Conservation (phyloP, 2,329 filamentous ascomycete genomes). For the Arthrinium puccinioides region DNA sequence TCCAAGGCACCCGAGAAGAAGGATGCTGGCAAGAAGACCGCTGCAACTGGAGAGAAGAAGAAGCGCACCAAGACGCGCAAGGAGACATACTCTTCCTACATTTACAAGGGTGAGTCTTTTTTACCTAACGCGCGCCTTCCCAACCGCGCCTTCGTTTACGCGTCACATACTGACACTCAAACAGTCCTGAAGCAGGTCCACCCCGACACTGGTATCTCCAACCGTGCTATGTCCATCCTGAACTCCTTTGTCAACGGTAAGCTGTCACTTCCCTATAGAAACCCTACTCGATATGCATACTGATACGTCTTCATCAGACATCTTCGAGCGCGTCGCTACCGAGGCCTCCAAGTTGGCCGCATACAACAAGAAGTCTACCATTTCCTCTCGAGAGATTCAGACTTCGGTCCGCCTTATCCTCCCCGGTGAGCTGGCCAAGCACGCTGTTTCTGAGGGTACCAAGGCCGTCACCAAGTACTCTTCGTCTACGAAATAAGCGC, state of each 20-base stretch:
- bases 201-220: conserved; percentile 99
- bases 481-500: conserved; percentile 90
- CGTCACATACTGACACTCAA: background rate
- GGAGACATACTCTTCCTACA: conserved; percentile 99
- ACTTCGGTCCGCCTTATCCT: conserved; percentile 98
- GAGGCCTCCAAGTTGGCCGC: conserved; percentile 98
- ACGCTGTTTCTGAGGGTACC: conserved; percentile 98
- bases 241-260: conserved; percentile 99
- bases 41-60: conserved; percentile 96
- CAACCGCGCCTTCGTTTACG: background rate
- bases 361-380: conserved; percentile 99
- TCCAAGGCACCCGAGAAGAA: conserved; percentile 83
- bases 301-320: conserved; percentile 53
- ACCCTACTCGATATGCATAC: conserved; percentile 1
- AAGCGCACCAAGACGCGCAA: conserved; percentile 99
- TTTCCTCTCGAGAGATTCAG: conserved; percentile 98
- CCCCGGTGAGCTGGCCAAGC: conserved; percentile 97
- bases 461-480: conserved; percentile 99
- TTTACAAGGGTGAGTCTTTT: conserved; percentile 91
- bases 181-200: conserved; percentile 99
- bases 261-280: conserved; percentile 16
- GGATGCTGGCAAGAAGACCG: conserved; percentile 99
- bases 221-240: conserved; percentile 98
- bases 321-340: conserved; percentile 98
- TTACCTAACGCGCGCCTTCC: background rate